Base-by-base conservation (phyloP, 1,284 basidiomycete genomes). In the Veloboletus limbatus region DNA sequence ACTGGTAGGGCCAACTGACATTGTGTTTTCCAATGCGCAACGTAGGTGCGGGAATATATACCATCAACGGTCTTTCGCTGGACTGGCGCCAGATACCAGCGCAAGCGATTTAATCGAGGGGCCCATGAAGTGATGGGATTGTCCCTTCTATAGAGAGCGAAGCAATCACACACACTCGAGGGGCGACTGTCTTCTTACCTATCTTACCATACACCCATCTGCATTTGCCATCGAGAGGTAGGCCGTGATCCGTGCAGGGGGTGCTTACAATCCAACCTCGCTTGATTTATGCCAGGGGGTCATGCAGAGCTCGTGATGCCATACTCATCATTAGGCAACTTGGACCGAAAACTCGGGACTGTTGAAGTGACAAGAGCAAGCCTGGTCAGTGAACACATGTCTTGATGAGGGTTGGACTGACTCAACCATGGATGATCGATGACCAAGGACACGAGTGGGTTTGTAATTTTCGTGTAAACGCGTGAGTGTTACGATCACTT, bases 401-500 rank as follows among this genome's bases (percentile, higher is more conserved):
- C 8, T 37, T 22, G 36, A 8, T 28, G 16, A 18, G 16, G 28
- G 2, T 9, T 24, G 35, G 9, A n/a, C 34, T 24, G 14, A 16
- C 22, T 35, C 35, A 13, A n/a, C n/a, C n/a, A n/a, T n/a, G n/a
- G n/a, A n/a, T n/a, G 8, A 4, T 38, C 11, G 3, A n/a, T 40
- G 38, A 44, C 33, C 45, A 47, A 44, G 18, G n/a, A n/a, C n/a
- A n/a, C n/a, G n/a, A n/a, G n/a, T n/a, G n/a, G 16, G 30, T 36
- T 43, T 17, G 45, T 39, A 43, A 46, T 43, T 3, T n/a, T n/a
- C 58, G 58, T 66, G 62, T 9, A 41, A 52, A 40, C 34, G 49
- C 63, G 59, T 65, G 59, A 21, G 64, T 49, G 34, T n/a, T n/a
- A 3, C 1, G 6, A 46, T 24, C 41, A 46, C 64, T 45, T 7